Evolutionary conservation across 2,329 filamentous ascomycete genomes (phyloP).

Genomic region (Achaetomium macrosporum): DNA sequence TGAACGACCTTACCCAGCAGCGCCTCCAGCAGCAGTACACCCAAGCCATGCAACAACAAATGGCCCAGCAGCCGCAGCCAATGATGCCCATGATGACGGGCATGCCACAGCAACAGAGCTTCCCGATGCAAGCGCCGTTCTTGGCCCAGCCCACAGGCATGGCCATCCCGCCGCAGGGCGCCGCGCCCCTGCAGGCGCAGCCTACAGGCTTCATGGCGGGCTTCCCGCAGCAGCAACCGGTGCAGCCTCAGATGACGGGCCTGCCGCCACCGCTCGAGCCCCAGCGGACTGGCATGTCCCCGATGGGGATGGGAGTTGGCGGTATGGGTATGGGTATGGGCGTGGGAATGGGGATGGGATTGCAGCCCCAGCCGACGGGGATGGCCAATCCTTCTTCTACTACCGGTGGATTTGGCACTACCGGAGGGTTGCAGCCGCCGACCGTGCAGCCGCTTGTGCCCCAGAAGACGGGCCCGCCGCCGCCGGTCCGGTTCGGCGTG

Average conservation of each 20-base stretch:
- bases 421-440: conserved; percentile 27
- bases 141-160: conserved; percentile 16
- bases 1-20: conserved; percentile 65
- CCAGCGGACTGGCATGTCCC: conserved; percentile 49
- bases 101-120: conserved; percentile 27
- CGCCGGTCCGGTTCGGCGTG: conserved; percentile 84
- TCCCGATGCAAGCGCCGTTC: conserved; percentile 20
- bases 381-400: not conserved
- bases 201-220: conserved; percentile 52
- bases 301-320: not conserved
- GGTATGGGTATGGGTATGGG: conserved; percentile 43
- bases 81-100: conserved; percentile 48
- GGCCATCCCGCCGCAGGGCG: conserved; percentile 16
- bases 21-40: conserved; percentile 58
- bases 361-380: not conserved
- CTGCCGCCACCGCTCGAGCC: conserved; percentile 56
- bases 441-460: conserved; percentile 55
- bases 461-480: conserved; percentile 80
- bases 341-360: conserved; percentile 38
- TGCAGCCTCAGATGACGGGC: conserved; percentile 42
- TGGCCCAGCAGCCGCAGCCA: conserved; percentile 33
- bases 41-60: conserved; percentile 26
- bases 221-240: conserved; percentile 36
- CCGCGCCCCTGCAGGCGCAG: conserved; percentile 47
- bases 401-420: too few relatives aligned